Percentiles rank a stretch among this genome's conserved stretches.
phyloP scores from a whole-genome alignment of 164 flowering plant genomes.

The Sedum album region DNA sequence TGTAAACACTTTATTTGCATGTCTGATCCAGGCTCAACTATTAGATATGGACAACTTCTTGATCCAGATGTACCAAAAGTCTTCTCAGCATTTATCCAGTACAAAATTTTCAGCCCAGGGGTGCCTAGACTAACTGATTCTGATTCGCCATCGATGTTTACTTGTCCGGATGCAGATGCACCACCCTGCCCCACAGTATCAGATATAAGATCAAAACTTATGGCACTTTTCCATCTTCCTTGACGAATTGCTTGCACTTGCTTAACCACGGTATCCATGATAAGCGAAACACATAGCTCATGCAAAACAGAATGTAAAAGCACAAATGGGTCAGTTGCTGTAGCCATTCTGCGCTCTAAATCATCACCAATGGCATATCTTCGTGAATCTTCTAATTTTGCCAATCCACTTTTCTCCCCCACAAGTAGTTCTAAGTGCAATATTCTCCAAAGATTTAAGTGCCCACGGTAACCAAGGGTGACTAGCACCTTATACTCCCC shows the following conservation, averaged over 20 bases:
- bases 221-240: conserved; percentile 96
- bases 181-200: conserved; percentile 54
- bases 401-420: conserved; percentile 77
- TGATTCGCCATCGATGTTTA: conserved; percentile 69
- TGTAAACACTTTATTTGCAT: conserved; percentile 74
- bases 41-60: conserved; percentile 61
- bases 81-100: conserved; percentile 80
- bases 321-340: conserved; percentile 70
- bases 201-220: conserved; percentile 79
- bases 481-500: conserved; percentile 89
- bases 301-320: conserved; percentile 80
- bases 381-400: conserved; percentile 69
- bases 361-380: conserved; percentile 89
- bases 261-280: conserved; percentile 92
- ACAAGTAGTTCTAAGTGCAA: conserved; percentile 89
- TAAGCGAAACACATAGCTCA: conserved; percentile 81
- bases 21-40: conserved; percentile 88
- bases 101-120: conserved; percentile 78
- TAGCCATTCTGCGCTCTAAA: conserved; percentile 94
- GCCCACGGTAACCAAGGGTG: conserved; percentile 96
- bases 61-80: conserved; percentile 43
- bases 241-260: conserved; percentile 78
- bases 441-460: conserved; percentile 88
- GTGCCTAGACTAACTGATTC: conserved; percentile 67
- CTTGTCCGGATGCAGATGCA: conserved; percentile 34